Percentiles rank a stretch among this genome's conserved stretches.
These are phyloP conservation scores for Phytophthora pistaciae DNA, from an alignment of 352 stramenopile genomes.

Conservation along the genomic window DNA sequence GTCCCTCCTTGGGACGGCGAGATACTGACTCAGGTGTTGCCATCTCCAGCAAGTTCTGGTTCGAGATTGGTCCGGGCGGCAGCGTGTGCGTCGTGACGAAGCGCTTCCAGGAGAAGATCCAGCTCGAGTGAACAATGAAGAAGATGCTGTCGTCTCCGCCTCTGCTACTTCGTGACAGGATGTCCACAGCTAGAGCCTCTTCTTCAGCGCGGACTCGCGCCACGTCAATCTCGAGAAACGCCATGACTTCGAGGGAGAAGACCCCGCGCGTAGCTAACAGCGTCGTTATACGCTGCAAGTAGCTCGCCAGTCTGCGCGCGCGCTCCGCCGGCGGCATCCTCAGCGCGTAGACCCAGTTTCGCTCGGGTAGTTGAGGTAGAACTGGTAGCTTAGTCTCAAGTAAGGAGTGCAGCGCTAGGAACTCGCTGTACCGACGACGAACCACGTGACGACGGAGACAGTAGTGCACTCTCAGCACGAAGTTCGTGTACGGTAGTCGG, in stretches of 20 bases:
- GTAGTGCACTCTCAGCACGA: conserved; percentile 78
- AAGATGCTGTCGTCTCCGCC: conserved; percentile 30
- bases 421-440: conserved; percentile 73
- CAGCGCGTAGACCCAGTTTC: conserved; percentile 58
- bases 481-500: conserved; percentile 76
- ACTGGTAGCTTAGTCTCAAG: conserved; percentile 58
- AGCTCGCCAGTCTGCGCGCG: conserved; percentile 43
- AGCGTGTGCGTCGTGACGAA: conserved; percentile 37
- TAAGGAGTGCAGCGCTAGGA: conserved; percentile 52
- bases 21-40: background rate
- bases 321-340: conserved; percentile 42
- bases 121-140: conserved; percentile 47
- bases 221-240: conserved; percentile 74
- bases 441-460: conserved; percentile 75
- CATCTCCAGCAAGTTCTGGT: conserved; percentile 32
- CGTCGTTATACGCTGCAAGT: conserved; percentile 61
- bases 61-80: conserved; percentile 30
- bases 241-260: conserved; percentile 76
- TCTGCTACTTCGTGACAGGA: conserved; percentile 32
- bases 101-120: conserved; percentile 60
- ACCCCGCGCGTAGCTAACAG: conserved; percentile 60
- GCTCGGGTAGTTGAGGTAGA: conserved; percentile 58
- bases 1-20: conserved; percentile 43
- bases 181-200: conserved; percentile 59
- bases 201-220: conserved; percentile 59